These are phyloP conservation scores for Dendrobium officinale DNA, from an alignment of 106 monocot genomes.

Conservation along the genomic window DNA sequence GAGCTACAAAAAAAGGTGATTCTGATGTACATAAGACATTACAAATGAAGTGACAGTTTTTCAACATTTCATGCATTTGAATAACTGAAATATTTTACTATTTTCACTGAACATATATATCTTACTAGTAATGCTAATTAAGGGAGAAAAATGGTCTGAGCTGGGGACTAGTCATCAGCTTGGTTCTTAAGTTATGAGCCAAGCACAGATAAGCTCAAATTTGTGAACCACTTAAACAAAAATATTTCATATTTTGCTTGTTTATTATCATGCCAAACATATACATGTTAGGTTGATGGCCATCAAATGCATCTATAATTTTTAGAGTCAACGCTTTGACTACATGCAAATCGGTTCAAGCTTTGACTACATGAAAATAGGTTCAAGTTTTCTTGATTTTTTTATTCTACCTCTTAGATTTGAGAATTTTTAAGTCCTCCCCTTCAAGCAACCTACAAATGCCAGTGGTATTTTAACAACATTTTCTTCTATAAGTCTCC, in stretches of 20 bases:
- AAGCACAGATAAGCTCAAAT: background rate
- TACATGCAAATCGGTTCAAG: too few relatives aligned
- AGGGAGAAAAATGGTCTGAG: background rate
- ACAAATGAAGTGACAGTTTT: background rate
- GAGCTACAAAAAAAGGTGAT: slow-evolving; percentile 9
- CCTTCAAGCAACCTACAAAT: too few relatives aligned
- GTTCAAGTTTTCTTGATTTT: too few relatives aligned
- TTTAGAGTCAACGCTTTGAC: too few relatives aligned
- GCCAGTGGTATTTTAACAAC: too few relatives aligned
- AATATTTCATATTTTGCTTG: background rate
- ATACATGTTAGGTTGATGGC: too few relatives aligned
- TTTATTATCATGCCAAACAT: too few relatives aligned
- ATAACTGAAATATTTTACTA: background rate
- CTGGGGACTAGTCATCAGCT: background rate
- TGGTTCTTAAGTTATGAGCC: background rate
- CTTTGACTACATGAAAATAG: too few relatives aligned
- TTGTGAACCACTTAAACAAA: background rate
- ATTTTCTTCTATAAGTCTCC: too few relatives aligned
- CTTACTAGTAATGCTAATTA: background rate
- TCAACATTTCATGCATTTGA: background rate
- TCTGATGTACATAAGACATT: background rate
- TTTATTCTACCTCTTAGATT: too few relatives aligned
- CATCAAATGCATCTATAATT: too few relatives aligned
- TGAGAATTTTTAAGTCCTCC: too few relatives aligned
- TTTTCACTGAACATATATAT: background rate